These are phyloP conservation scores for Pseudopithomyces chartarum DNA, from an alignment of 2,329 filamentous ascomycete species.

Conservation along the genomic window DNA sequence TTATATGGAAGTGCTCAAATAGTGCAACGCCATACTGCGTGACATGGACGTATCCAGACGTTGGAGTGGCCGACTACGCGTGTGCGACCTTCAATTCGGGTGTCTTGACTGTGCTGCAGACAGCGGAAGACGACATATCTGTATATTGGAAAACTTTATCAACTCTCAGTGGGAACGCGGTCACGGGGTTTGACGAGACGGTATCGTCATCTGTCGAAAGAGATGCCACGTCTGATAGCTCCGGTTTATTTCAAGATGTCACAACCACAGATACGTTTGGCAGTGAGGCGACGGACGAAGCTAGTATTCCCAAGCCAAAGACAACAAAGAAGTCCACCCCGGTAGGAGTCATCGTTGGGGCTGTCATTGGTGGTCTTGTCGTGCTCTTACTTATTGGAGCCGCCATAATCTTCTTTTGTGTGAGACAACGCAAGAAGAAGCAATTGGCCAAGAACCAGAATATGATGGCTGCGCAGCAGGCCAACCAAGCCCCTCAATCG, in stretches of 20 bases:
- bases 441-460: conserved; percentile 21
- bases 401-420: conserved; percentile 23
- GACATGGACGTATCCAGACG: conserved; percentile 32
- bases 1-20: conserved; percentile 30
- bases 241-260: not conserved
- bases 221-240: not conserved
- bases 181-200: conserved; percentile 13
- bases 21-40: conserved; percentile 26
- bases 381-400: conserved; percentile 21
- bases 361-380: conserved; percentile 22
- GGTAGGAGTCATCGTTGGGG: conserved; percentile 26
- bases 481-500: conserved; percentile 19
- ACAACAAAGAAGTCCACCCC: conserved; percentile 19
- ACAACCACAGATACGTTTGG: not conserved
- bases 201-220: not conserved
- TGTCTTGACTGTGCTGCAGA: conserved; percentile 22
- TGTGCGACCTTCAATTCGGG: conserved; percentile 20
- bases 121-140: conserved; percentile 16
- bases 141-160: conserved; percentile 22
- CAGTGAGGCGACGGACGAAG: not conserved
- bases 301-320: not conserved
- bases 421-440: conserved; percentile 25
- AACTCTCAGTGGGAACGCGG: conserved; percentile 19
- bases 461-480: conserved; percentile 20
- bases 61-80: conserved; percentile 27